Percentiles rank a stretch among this genome's conserved stretches.
phyloP scores from a whole-genome alignment of 1,284 basidiomycete genomes.

The Heterobasidion annosum region DNA sequence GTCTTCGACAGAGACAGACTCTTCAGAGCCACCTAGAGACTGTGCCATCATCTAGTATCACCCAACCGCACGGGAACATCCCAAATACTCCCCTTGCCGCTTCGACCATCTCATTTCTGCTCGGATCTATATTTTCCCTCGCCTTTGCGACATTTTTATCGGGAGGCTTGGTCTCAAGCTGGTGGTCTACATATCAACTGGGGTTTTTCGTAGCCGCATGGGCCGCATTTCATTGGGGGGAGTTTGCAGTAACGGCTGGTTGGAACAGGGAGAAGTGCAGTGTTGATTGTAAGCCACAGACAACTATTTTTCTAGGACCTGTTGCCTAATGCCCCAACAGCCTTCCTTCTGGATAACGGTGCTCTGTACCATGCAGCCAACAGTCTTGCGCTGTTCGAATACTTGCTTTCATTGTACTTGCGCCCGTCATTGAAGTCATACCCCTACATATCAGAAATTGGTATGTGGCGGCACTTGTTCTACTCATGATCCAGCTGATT shows the following conservation, averaged over 20 bases:
- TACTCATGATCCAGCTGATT: neutral
- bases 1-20: slow-evolving; percentile 31
- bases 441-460: slow-evolving; percentile 45
- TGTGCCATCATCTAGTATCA: slow-evolving; percentile 27
- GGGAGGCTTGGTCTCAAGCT: slow-evolving; percentile 35
- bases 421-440: slow-evolving; percentile 49
- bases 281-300: slow-evolving; percentile 72
- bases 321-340: slow-evolving; percentile 28
- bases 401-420: slow-evolving; percentile 65
- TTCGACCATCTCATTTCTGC: slow-evolving; percentile 64
- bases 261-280: slow-evolving; percentile 93
- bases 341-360: slow-evolving; percentile 93
- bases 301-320: neutral
- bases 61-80: slow-evolving; percentile 47
- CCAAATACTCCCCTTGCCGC: slow-evolving; percentile 79
- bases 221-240: slow-evolving; percentile 87
- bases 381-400: slow-evolving; percentile 71
- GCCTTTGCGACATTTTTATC: slow-evolving; percentile 40
- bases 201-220: slow-evolving; percentile 78
- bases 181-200: slow-evolving; percentile 71
- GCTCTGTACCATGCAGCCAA: slow-evolving; percentile 83
- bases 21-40: slow-evolving; percentile 38
- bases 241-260: slow-evolving; percentile 92
- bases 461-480: slow-evolving; percentile 25
- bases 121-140: slow-evolving; percentile 56